Conservation (phyloP, 2,329 filamentous ascomycete genomes). For the Apiospora koreana region DNA sequence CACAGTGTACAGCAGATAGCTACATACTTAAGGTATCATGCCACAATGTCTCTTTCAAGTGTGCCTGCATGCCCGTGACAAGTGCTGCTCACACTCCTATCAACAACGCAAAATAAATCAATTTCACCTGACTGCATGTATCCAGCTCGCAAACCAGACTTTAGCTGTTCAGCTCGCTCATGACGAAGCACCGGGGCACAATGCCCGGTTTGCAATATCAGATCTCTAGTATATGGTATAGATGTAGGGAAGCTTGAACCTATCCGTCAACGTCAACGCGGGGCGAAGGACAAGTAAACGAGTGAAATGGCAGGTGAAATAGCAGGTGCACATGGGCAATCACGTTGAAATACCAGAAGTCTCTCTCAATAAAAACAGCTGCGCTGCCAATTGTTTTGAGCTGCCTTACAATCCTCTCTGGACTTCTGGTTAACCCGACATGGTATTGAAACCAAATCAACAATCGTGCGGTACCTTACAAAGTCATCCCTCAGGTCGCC, state of each 20-base stretch:
- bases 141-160: background rate
- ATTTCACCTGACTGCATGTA: background rate
- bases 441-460: background rate
- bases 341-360: background rate
- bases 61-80: background rate
- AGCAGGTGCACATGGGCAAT: background rate
- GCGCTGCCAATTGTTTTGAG: background rate
- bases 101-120: background rate
- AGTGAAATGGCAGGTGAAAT: background rate
- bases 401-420: background rate
- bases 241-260: background rate
- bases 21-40: too few relatives aligned
- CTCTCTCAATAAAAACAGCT: background rate
- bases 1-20: background rate
- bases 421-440: background rate
- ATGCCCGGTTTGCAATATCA: slow-evolving; percentile 1
- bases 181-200: background rate
- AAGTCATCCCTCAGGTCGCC: background rate
- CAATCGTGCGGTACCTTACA: background rate
- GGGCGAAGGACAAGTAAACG: background rate
- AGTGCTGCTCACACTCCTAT: background rate
- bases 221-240: background rate
- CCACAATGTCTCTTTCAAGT: background rate
- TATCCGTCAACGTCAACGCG: background rate
- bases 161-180: background rate